Conservation (phyloP, 352 stramenopile genomes). For the Globisporangium uncinulatum region DNA sequence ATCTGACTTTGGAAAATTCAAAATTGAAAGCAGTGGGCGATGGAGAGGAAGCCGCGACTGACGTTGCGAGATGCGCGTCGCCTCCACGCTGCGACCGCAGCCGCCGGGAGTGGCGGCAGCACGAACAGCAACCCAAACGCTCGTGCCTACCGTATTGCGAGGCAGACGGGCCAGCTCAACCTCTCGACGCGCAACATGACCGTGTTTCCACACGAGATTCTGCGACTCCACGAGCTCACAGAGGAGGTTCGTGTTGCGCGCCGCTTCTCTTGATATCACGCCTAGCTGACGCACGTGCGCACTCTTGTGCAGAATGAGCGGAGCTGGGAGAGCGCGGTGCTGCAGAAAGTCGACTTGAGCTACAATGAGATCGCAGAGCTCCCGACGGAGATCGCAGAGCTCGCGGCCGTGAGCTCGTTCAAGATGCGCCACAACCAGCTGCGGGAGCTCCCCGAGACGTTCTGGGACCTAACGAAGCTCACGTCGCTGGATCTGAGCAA, state of each 20-base stretch:
- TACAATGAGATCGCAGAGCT: conserved; percentile 73
- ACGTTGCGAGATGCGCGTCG: conserved; percentile 45
- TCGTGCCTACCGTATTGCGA: conserved; percentile 44
- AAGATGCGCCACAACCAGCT: conserved; percentile 78
- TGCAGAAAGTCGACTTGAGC: conserved; percentile 71
- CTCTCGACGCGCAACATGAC: conserved; percentile 45
- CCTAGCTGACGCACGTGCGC: background rate
- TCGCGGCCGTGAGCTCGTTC: conserved; percentile 49
- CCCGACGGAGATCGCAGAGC: conserved; percentile 34
- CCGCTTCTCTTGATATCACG: too few relatives aligned
- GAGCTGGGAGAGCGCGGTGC: conserved; percentile 62
- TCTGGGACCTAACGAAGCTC: conserved; percentile 57
- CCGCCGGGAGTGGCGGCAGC: conserved; percentile 7
- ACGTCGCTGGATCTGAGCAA: conserved; percentile 75
- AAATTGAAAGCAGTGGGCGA: conserved; percentile 3
- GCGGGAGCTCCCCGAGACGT: conserved; percentile 30
- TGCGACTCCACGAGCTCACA: conserved; percentile 53
- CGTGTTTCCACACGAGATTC: conserved; percentile 50
- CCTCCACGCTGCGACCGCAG: conserved; percentile 9
- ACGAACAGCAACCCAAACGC: conserved; percentile 16
- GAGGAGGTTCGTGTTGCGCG: conserved; percentile 26
- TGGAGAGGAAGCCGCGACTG: conserved; percentile 26
- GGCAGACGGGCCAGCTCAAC: conserved; percentile 56
- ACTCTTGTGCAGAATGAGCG: conserved; percentile 37
- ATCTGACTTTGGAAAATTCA: background rate